These are phyloP conservation scores for Suillus decipiens DNA, from an alignment of 768 basidiomycete species.

Conservation along the genomic window DNA sequence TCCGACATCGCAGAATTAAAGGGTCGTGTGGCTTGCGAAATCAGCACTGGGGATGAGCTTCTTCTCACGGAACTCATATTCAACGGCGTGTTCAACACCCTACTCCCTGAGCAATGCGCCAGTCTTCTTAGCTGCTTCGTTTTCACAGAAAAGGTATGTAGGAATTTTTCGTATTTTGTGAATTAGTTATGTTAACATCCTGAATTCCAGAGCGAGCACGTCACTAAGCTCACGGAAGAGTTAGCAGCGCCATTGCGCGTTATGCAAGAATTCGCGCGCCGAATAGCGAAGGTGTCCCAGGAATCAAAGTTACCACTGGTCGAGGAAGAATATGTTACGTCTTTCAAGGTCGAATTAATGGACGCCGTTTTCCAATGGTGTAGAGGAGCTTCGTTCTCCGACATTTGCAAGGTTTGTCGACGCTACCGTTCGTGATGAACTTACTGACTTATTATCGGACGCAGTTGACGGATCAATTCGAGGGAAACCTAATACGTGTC, in stretches of 20 bases:
- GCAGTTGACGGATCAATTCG: conserved; percentile 96
- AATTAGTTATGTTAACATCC: not conserved
- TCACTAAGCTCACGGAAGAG: conserved; percentile 87
- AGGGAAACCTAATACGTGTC: conserved; percentile 94
- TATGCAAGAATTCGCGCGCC: conserved; percentile 93
- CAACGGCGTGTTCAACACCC: conserved; percentile 91
- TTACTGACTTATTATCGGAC: conserved; percentile 6
- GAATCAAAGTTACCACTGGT: conserved; percentile 88
- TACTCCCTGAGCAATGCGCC: conserved; percentile 90
- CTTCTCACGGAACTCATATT: conserved; percentile 96
- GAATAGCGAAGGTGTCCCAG: conserved; percentile 96
- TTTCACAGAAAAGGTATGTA: conserved; percentile 86
- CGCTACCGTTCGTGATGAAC: not conserved
- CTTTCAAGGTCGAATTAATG: conserved; percentile 99
- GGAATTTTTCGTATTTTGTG: not conserved
- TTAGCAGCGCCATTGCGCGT: conserved; percentile 88
- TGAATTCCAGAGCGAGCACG: conserved; percentile 72
- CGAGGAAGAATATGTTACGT: conserved; percentile 93
- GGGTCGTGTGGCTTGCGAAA: conserved; percentile 97
- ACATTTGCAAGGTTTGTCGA: conserved; percentile 86
- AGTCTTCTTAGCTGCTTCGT: conserved; percentile 97
- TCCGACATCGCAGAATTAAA: conserved; percentile 98
- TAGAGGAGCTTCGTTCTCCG: conserved; percentile 93
- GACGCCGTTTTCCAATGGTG: conserved; percentile 98
- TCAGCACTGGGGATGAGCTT: conserved; percentile 95